Percentiles rank a stretch among this genome's conserved stretches.
Evolutionary conservation across 1,284 basidiomycete species (phyloP).

Genomic region (Fistulinella cinereoalba): DNA sequence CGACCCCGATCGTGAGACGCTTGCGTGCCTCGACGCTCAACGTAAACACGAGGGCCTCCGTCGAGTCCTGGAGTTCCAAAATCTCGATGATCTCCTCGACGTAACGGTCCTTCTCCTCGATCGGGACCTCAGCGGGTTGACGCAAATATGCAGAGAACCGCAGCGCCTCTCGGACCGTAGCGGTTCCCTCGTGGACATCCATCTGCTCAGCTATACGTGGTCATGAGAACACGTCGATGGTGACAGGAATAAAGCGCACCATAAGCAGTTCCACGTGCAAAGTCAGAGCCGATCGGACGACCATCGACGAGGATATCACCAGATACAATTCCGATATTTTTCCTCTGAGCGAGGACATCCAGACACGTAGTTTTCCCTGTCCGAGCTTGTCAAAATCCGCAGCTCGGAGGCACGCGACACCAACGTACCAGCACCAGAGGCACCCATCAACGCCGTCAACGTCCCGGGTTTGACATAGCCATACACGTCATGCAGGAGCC

Average conservation of each 20-base stretch:
- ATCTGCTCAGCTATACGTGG: slow-evolving; percentile 69
- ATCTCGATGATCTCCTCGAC: slow-evolving; percentile 75
- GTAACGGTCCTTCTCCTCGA: slow-evolving; percentile 80
- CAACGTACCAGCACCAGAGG: slow-evolving; percentile 62
- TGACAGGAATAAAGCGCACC: slow-evolving; percentile 37
- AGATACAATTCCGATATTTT: slow-evolving; percentile 80
- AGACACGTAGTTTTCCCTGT: slow-evolving; percentile 73
- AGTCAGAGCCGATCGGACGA: slow-evolving; percentile 68
- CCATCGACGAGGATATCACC: slow-evolving; percentile 85
- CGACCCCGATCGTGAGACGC: slow-evolving; percentile 85
- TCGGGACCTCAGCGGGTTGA: slow-evolving; percentile 72
- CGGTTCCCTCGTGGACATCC: slow-evolving; percentile 84
- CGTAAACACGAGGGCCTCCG: slow-evolving; percentile 61
- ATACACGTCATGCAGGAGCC: slow-evolving; percentile 81
- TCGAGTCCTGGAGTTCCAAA: slow-evolving; percentile 62
- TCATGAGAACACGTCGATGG: slow-evolving; percentile 20
- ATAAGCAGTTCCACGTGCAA: slow-evolving; percentile 76
- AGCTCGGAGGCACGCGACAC: not conserved
- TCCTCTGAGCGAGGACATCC: slow-evolving; percentile 86
- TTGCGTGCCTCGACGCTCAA: slow-evolving; percentile 80
- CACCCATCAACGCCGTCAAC: slow-evolving; percentile 76
- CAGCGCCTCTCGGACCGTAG: slow-evolving; percentile 87
- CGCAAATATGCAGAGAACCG: slow-evolving; percentile 87
- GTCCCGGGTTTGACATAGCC: slow-evolving; percentile 90
- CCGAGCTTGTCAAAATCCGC: slow-evolving; percentile 6